These are phyloP conservation scores for Penicillium fimorum DNA, from an alignment of 495 filamentous ascomycete genomes.

Conservation along the genomic window DNA sequence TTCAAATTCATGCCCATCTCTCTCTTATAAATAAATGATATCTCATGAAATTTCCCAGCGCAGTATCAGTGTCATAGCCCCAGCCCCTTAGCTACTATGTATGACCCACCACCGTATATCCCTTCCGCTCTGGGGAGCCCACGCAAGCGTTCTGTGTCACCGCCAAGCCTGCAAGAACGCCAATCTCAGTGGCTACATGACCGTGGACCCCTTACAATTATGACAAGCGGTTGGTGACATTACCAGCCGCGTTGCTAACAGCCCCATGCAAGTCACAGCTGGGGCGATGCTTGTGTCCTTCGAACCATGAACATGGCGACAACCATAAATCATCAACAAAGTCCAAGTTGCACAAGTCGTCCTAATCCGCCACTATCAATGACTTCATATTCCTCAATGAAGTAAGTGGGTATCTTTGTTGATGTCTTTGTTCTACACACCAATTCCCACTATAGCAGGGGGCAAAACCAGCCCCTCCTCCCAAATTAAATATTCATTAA, in stretches of 20 bases:
- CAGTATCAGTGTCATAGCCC: neutral
- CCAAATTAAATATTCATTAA: neutral
- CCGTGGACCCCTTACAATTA: neutral
- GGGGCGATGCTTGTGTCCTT: neutral
- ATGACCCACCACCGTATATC: constrained; percentile 1
- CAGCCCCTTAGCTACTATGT: neutral
- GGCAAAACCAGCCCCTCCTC: neutral
- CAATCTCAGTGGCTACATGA: neutral
- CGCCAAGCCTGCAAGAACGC: neutral
- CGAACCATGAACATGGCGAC: neutral
- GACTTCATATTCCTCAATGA: neutral
- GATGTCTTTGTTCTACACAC: neutral
- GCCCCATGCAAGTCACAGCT: neutral
- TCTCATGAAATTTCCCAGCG: neutral
- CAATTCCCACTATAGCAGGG: neutral
- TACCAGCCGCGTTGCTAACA: neutral
- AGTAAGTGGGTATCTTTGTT: neutral
- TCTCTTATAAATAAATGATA: neutral
- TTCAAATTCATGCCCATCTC: neutral
- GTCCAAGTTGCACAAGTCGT: neutral
- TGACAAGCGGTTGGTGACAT: neutral
- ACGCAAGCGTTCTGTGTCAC: constrained; percentile 10
- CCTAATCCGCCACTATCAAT: neutral
- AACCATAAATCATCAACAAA: neutral
- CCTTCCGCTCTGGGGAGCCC: constrained; percentile 1